phyloP scores from a whole-genome alignment of 2,329 filamentous ascomycete genomes.

The Samsoniella hepiali region DNA sequence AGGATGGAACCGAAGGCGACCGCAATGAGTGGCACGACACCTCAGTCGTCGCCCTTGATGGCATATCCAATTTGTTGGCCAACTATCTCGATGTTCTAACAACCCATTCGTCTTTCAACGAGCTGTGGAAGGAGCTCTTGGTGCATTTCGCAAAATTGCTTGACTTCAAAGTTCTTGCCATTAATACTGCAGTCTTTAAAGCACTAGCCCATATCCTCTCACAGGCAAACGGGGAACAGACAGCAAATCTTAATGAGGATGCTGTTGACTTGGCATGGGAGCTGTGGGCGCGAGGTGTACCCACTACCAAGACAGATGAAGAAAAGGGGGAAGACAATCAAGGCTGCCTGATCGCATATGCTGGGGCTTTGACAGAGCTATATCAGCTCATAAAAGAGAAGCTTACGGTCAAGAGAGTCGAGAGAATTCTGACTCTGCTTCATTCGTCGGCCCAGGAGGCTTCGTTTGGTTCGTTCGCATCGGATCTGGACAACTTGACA shows the following conservation, averaged over 20 bases:
- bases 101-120: constrained; percentile 61
- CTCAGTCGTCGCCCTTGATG: constrained; percentile 68
- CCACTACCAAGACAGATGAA: constrained; percentile 39
- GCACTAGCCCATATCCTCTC: constrained; percentile 63
- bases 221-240: constrained; percentile 42
- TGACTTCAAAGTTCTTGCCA: constrained; percentile 61
- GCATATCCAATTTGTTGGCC: constrained; percentile 69
- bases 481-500: constrained; percentile 70
- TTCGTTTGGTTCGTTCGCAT: constrained; percentile 63
- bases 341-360: constrained; percentile 80
- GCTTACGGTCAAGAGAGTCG: constrained; percentile 60
- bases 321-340: constrained; percentile 63
- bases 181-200: constrained; percentile 69
- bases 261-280: constrained; percentile 64
- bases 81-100: constrained; percentile 74
- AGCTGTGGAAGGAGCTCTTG: constrained; percentile 73
- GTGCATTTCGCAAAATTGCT: constrained; percentile 63
- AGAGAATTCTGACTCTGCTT: constrained; percentile 68
- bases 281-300: constrained; percentile 67
- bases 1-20: constrained; percentile 39
- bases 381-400: constrained; percentile 69
- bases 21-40: constrained; percentile 68
- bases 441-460: constrained; percentile 69
- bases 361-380: constrained; percentile 70
- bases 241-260: constrained; percentile 43